phyloP scores from a whole-genome alignment of 1,284 basidiomycete genomes.

The Amylostereum chailletii region DNA sequence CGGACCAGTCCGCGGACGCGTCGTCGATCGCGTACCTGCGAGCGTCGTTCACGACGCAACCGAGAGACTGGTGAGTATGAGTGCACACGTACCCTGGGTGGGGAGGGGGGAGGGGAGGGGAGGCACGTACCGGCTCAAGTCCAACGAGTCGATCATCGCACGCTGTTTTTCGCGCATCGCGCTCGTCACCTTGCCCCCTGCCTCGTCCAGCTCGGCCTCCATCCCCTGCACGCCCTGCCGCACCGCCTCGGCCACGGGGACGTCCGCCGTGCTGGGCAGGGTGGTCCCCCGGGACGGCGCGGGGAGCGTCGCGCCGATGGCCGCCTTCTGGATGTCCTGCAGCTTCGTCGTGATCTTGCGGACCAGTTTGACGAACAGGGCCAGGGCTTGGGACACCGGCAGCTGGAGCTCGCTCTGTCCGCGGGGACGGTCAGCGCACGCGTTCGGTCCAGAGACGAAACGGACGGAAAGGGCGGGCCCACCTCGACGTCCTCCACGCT shows the following conservation, averaged over 20 bases:
- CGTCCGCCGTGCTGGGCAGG: constrained; percentile 12
- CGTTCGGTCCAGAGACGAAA: neutral
- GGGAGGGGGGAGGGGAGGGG: constrained; percentile 1
- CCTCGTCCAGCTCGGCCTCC: constrained; percentile 65
- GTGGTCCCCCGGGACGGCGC: constrained; percentile 16
- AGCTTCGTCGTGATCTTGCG: constrained; percentile 79
- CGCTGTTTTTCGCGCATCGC: constrained; percentile 62
- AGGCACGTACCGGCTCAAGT: constrained; percentile 71
- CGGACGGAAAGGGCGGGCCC: too few relatives aligned
- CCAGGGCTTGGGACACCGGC: constrained; percentile 81
- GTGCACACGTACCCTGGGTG: neutral
- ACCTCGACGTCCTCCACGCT: constrained; percentile 86
- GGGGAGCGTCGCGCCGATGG: constrained; percentile 54
- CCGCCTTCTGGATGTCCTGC: constrained; percentile 75
- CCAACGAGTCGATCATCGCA: constrained; percentile 79
- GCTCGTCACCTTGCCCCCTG: constrained; percentile 47
- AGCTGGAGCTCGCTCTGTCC: constrained; percentile 69
- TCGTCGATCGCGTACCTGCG: constrained; percentile 37
- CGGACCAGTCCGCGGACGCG: constrained; percentile 29
- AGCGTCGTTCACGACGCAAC: neutral
- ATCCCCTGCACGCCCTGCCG: constrained; percentile 45
- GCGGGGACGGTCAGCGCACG: neutral
- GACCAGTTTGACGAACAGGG: constrained; percentile 87
- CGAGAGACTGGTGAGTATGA: neutral
- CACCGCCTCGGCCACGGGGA: constrained; percentile 12